A percentile compares a stretch with the other conserved stretches of the same genome.
Conservation (phyloP, 2,329 filamentous ascomycete species). For the Sporothrix brunneoviolacea region DNA sequence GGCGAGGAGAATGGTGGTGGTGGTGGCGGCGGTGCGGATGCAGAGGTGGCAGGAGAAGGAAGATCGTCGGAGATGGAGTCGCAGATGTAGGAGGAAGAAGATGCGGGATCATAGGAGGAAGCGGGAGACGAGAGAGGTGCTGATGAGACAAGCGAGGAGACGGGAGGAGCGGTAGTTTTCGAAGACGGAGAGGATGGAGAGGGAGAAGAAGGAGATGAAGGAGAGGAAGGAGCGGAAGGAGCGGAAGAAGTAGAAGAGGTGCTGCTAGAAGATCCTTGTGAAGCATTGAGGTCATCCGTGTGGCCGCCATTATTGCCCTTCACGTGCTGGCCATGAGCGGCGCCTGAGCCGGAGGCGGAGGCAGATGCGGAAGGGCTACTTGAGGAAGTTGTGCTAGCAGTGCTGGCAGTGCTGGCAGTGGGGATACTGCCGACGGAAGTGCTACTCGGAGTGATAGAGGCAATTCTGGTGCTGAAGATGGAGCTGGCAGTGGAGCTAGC, state of each 20-base stretch:
- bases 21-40: background rate
- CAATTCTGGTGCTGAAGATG: no score
- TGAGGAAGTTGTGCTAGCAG: background rate
- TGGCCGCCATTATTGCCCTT: no score
- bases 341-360: no score
- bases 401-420: background rate
- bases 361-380: no score
- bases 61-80: background rate
- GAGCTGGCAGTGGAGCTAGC: no score
- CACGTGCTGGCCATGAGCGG: no score
- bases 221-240: background rate
- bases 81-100: background rate
- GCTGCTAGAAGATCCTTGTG: background rate
- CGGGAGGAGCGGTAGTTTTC: background rate
- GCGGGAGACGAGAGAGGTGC: background rate
- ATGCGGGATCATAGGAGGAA: background rate
- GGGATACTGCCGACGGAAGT: background rate
- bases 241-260: background rate
- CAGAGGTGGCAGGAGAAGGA: background rate
- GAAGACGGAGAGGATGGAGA: background rate
- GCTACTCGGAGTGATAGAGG: no score
- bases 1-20: no score
- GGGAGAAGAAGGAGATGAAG: background rate
- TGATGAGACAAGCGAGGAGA: background rate
- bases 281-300: no score